These are phyloP conservation scores for Pythium periplocum DNA, from an alignment of 352 stramenopile genomes.

Conservation along the genomic window DNA sequence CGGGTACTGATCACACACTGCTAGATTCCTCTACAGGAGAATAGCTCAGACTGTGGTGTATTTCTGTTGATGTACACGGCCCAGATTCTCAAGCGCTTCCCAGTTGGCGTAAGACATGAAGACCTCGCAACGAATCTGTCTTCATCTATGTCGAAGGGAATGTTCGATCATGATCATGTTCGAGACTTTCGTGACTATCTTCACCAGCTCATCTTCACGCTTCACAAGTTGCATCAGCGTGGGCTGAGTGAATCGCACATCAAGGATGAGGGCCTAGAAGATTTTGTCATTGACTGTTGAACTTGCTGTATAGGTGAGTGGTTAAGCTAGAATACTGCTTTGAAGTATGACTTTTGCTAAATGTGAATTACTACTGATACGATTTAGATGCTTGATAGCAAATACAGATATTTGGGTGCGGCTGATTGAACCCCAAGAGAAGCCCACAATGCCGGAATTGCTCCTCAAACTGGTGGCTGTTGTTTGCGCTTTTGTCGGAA, in stretches of 20 bases:
- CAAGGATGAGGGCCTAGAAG: slow-evolving; percentile 50
- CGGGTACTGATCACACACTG: too few relatives aligned
- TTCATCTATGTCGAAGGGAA: slow-evolving; percentile 36
- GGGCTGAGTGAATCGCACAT: slow-evolving; percentile 38
- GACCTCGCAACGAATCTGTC: slow-evolving; percentile 44
- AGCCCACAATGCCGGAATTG: too few relatives aligned
- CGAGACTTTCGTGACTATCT: slow-evolving; percentile 76
- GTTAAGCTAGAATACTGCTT: too few relatives aligned
- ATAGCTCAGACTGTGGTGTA: slow-evolving; percentile 92
- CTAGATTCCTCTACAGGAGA: slow-evolving; percentile 90
- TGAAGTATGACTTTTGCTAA: too few relatives aligned
- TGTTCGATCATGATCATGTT: slow-evolving; percentile 69
- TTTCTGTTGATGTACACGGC: slow-evolving; percentile 79
- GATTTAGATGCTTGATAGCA: too few relatives aligned
- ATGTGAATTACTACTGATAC: too few relatives aligned
- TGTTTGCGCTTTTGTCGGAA: slow-evolving; percentile 16
- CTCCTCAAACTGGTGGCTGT: not conserved
- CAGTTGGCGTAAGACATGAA: slow-evolving; percentile 40
- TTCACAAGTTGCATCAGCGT: slow-evolving; percentile 50
- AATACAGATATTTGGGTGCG: too few relatives aligned
- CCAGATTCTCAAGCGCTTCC: slow-evolving; percentile 57
- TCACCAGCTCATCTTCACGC: slow-evolving; percentile 67
- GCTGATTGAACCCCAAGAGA: too few relatives aligned
- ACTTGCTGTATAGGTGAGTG: too few relatives aligned
- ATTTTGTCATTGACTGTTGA: slow-evolving; percentile 37